Evolutionary conservation across 1,139 yeast species (phyloP).

Genomic region (Meyerozyma sp.): DNA sequence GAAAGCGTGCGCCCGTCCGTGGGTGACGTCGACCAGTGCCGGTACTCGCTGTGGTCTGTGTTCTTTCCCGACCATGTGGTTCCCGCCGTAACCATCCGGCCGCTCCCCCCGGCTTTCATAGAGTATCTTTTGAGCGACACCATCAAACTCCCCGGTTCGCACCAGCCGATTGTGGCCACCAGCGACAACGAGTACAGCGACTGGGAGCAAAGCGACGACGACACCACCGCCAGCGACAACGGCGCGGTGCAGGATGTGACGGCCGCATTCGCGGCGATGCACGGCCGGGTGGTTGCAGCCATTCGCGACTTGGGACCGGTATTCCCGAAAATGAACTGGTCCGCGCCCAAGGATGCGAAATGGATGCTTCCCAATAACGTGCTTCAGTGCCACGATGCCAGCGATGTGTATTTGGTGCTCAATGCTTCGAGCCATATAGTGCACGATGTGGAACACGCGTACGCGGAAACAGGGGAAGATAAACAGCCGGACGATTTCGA

Average conservation of each 20-base stretch:
- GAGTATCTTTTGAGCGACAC: constrained; percentile 75
- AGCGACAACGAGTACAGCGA: constrained; percentile 68
- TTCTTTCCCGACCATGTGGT: constrained; percentile 45
- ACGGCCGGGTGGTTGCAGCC: constrained; percentile 39
- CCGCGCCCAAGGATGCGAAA: constrained; percentile 89
- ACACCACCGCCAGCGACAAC: constrained; percentile 19
- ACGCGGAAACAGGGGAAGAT: constrained; percentile 32
- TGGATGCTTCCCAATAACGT: constrained; percentile 85
- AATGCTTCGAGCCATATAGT: constrained; percentile 85
- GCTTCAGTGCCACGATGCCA: constrained; percentile 60
- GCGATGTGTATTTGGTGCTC: constrained; percentile 72
- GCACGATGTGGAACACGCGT: constrained; percentile 76
- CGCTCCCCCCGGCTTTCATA: constrained; percentile 64
- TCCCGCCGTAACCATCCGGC: constrained; percentile 53
- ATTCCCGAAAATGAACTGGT: constrained; percentile 92
- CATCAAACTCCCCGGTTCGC: constrained; percentile 55
- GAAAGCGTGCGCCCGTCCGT: constrained; percentile 34
- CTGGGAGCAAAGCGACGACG: constrained; percentile 53
- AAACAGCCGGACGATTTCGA: constrained; percentile 36
- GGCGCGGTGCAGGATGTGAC: constrained; percentile 36
- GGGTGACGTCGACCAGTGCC: constrained; percentile 58
- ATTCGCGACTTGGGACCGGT: constrained; percentile 50
- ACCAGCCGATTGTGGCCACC: constrained; percentile 26
- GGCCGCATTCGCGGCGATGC: constrained; percentile 52
- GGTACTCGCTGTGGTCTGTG: constrained; percentile 70